Conservation (phyloP, 768 basidiomycete genomes). For the Boletellus sp. region DNA sequence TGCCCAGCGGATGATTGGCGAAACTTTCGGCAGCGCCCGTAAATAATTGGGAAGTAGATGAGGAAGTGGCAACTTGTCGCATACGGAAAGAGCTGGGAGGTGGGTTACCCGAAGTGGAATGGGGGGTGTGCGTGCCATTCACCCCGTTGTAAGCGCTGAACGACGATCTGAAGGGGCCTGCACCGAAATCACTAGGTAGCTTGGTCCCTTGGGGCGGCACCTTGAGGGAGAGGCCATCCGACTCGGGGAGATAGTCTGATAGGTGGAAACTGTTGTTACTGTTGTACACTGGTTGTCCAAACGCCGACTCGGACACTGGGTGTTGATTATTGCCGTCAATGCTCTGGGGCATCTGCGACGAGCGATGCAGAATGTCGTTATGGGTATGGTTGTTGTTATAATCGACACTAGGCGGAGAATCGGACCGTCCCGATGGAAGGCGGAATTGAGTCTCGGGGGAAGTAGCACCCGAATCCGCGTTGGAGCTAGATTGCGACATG, state of each 20-base stretch:
- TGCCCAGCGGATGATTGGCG: constrained; percentile 23
- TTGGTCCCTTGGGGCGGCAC: constrained; percentile 27
- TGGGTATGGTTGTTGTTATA: constrained; percentile 36
- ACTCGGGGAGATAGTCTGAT: constrained; percentile 34
- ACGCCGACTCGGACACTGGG: constrained; percentile 27
- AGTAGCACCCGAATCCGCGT: constrained; percentile 46
- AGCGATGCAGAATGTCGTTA: constrained; percentile 28
- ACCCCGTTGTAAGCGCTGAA: constrained; percentile 33
- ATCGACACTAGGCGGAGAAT: constrained; percentile 45
- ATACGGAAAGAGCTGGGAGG: constrained; percentile 34
- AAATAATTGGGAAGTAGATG: constrained; percentile 26
- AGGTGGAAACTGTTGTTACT: constrained; percentile 32
- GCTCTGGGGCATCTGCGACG: constrained; percentile 25
- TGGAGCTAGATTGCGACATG: constrained; percentile 47
- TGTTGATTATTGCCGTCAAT: constrained; percentile 35
- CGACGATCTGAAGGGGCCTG: constrained; percentile 35
- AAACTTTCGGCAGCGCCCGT: constrained; percentile 23
- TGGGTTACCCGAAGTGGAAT: constrained; percentile 26
- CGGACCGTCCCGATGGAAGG: constrained; percentile 45
- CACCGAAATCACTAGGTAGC: constrained; percentile 33
- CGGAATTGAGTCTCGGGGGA: constrained; percentile 58
- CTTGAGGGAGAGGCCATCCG: constrained; percentile 33
- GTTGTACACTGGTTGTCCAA: constrained; percentile 40
- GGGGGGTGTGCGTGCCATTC: constrained; percentile 22
- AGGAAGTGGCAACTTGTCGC: constrained; percentile 33